These are phyloP conservation scores for Microstegium vimineum DNA, from an alignment of 176 grass and related monocot genomes.

Conservation along the genomic window DNA sequence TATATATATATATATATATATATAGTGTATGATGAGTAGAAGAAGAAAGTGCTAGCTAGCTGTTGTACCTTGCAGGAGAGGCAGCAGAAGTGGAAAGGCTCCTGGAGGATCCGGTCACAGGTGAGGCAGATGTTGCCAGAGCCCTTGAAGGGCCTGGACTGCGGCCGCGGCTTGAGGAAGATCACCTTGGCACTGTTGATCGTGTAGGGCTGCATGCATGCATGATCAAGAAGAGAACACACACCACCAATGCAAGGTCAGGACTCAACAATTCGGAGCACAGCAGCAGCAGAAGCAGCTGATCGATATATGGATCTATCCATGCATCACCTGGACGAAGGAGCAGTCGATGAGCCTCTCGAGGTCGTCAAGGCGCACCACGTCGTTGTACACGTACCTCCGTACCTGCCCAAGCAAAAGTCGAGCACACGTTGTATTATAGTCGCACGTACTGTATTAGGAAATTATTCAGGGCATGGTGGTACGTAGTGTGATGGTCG, in stretches of 20 bases:
- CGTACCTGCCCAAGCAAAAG: slow-evolving; percentile 47
- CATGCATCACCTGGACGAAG: slow-evolving; percentile 65
- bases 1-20: too few relatives aligned
- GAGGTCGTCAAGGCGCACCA: slow-evolving; percentile 83
- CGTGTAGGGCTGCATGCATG: slow-evolving; percentile 65
- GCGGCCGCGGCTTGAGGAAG: slow-evolving; percentile 90
- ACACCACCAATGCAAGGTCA: not conserved
- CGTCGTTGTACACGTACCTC: slow-evolving; percentile 96
- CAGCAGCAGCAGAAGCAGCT: too few relatives aligned
- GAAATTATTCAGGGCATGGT: too few relatives aligned
- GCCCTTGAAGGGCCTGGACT: slow-evolving; percentile 95
- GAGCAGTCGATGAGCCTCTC: slow-evolving; percentile 94
- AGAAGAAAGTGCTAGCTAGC: not conserved
- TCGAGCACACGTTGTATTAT: too few relatives aligned
- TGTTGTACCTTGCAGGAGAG: slow-evolving; percentile 85
- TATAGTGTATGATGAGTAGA: too few relatives aligned
- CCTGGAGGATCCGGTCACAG: slow-evolving; percentile 93
- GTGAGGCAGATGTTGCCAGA: slow-evolving; percentile 91
- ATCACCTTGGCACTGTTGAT: slow-evolving; percentile 98
- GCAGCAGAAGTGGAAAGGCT: slow-evolving; percentile 99
- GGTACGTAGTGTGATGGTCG: too few relatives aligned
- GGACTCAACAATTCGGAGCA: not conserved
- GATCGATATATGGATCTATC: too few relatives aligned
- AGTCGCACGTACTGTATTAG: too few relatives aligned
- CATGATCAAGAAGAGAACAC: too few relatives aligned